These are phyloP conservation scores for Boletellus ananiceps DNA, from an alignment of 768 basidiomycete genomes.

Conservation along the genomic window DNA sequence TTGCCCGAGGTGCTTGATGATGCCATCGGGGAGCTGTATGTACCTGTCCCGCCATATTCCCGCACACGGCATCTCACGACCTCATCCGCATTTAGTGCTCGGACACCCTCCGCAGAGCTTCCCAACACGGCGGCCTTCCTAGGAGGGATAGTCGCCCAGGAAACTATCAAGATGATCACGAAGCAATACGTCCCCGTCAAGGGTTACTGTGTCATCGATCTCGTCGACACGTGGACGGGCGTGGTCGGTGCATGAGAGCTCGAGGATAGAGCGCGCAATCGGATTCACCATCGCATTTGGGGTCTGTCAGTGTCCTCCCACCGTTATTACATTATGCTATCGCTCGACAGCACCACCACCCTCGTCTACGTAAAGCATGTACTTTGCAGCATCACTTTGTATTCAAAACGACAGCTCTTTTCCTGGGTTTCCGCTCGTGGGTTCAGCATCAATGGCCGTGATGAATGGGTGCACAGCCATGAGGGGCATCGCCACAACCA, in stretches of 20 bases:
- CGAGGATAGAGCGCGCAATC: too few relatives aligned
- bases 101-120: slow-evolving; percentile 78
- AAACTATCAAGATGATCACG: slow-evolving; percentile 95
- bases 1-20: slow-evolving; percentile 54
- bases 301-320: too few relatives aligned
- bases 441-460: too few relatives aligned
- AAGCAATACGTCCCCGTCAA: slow-evolving; percentile 91
- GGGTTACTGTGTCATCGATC: slow-evolving; percentile 80
- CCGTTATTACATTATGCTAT: too few relatives aligned
- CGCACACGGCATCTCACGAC: not conserved
- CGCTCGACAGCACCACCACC: too few relatives aligned
- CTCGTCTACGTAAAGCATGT: too few relatives aligned
- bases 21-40: slow-evolving; percentile 77
- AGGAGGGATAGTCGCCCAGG: slow-evolving; percentile 92
- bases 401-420: too few relatives aligned
- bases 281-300: not conserved
- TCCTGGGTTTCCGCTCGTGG: too few relatives aligned
- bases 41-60: slow-evolving; percentile 10
- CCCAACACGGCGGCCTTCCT: slow-evolving; percentile 93
- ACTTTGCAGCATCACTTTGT: too few relatives aligned
- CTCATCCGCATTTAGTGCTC: slow-evolving; percentile 43
- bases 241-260: slow-evolving; percentile 31
- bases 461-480: too few relatives aligned
- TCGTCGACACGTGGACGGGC: slow-evolving; percentile 77
- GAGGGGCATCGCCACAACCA: too few relatives aligned